Conservation (phyloP, 805 yeast species). For the Kockiozyma suomiensis region DNA sequence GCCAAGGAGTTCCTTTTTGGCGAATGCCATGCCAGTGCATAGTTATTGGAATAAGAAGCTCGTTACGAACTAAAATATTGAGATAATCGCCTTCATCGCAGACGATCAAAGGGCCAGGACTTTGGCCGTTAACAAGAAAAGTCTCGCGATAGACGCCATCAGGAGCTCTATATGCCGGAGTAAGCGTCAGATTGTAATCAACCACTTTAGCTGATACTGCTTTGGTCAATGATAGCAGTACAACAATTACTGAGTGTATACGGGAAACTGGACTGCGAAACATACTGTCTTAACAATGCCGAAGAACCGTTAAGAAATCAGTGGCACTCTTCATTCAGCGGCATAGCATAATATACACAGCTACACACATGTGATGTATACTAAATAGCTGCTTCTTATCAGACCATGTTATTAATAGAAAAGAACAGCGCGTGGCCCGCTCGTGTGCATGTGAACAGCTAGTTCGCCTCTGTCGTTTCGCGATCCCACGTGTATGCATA, state of each 20-base stretch:
- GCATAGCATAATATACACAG: too few relatives aligned
- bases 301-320: too few relatives aligned
- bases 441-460: too few relatives aligned
- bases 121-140: constrained; percentile 48
- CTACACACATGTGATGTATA: too few relatives aligned
- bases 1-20: constrained; percentile 51
- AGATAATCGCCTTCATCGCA: constrained; percentile 46
- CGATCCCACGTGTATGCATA: too few relatives aligned
- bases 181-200: constrained; percentile 1
- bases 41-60: constrained; percentile 31
- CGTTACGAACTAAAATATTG: constrained; percentile 47
- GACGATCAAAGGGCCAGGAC: constrained; percentile 54
- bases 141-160: constrained; percentile 46
- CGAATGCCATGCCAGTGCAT: constrained; percentile 58
- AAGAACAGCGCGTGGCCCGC: too few relatives aligned
- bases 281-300: background rate
- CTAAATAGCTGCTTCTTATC: too few relatives aligned
- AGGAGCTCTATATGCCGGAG: constrained; percentile 26
- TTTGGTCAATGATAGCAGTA: background rate
- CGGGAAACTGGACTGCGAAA: background rate
- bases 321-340: too few relatives aligned
- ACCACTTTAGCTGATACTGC: constrained; percentile 1
- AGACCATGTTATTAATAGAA: too few relatives aligned
- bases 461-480: too few relatives aligned
- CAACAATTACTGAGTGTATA: background rate